These are phyloP conservation scores for Psilocybe cyanescens DNA, from an alignment of 768 basidiomycete species.

Conservation along the genomic window DNA sequence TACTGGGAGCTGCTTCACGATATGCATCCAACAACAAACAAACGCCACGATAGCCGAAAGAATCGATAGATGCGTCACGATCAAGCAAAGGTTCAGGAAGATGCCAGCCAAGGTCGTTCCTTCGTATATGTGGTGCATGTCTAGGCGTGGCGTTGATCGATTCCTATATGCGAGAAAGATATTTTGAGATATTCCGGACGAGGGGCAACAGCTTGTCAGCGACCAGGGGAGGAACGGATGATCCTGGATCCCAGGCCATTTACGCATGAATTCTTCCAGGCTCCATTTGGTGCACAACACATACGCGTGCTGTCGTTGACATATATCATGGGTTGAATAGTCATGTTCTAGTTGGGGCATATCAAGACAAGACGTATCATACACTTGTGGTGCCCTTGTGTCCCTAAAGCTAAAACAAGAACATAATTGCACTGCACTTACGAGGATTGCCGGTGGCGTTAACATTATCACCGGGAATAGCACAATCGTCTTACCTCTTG, in stretches of 20 bases:
- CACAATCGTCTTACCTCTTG: background rate
- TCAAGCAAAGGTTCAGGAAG: background rate
- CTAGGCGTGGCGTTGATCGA: slow-evolving; percentile 1
- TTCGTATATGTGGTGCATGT: background rate
- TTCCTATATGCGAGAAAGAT: background rate
- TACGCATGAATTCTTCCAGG: background rate
- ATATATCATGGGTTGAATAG: background rate
- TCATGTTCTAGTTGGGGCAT: background rate
- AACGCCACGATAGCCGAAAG: slow-evolving; percentile 4
- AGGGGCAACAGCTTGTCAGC: background rate
- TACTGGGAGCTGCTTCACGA: slow-evolving; percentile 5
- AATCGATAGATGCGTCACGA: background rate
- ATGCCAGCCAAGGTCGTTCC: background rate
- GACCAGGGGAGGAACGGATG: background rate
- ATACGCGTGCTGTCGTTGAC: background rate
- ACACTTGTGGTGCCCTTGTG: slow-evolving; percentile 3
- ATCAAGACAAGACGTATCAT: background rate
- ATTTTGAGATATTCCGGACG: slow-evolving; percentile 2
- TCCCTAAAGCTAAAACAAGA: background rate
- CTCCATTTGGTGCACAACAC: background rate
- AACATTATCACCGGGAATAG: background rate
- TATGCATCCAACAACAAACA: background rate
- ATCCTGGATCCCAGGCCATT: background rate
- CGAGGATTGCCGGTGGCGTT: background rate
- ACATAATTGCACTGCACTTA: too few relatives aligned